Evolutionary conservation across 1,284 basidiomycete species (phyloP), one percentile per base, ranked within the genome.

Genomic region (Mycena citricolor): DNA sequence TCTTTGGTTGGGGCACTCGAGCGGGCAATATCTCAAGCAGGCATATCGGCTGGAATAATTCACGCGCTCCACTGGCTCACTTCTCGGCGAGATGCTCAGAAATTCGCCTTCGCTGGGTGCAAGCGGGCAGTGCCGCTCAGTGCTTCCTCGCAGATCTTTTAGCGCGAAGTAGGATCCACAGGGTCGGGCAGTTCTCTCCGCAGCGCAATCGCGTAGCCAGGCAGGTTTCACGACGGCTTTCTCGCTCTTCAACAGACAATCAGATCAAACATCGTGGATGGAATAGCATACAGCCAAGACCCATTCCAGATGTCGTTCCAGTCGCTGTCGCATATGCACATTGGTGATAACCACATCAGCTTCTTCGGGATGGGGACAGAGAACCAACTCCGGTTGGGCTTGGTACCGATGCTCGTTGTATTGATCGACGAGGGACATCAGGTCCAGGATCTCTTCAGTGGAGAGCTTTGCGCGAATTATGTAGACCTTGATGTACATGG

Each of bases 301-400:
- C 81, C 81, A 83, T 28, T 71, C 58, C 10, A 89, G 44, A 58
- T 88, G 84, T 40, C 86, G 69, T 61, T 86, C 79, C 2, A 90
- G 64, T 4, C 87, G 73, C 49, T 74, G 72, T 47, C 71, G 70
- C 77, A 86, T 87, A 24, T 61, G 70, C 21, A 88, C 67, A 13
- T 68, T 73, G 4, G 86, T 86, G 39, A 90, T 58, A 30, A 90
- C 65, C 22, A 88, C 67, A 39, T 87, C 75, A 2, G 84, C 81
- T 8, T 77, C 69, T n/a, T 70, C 60, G 2, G 64, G 54, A 35
- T 70, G 57, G 8, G 54, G 50, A 42, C 70, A 71, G 12, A 79
- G 56, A 38, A 69, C 58, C 19, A 81, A 47, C n/a, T 51, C 43
- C 12, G 61, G 47, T 21, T 40, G 25, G 25, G 47, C 20, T 23